Base-by-base conservation (phyloP, 805 yeast species). In the Candida boleticola region DNA sequence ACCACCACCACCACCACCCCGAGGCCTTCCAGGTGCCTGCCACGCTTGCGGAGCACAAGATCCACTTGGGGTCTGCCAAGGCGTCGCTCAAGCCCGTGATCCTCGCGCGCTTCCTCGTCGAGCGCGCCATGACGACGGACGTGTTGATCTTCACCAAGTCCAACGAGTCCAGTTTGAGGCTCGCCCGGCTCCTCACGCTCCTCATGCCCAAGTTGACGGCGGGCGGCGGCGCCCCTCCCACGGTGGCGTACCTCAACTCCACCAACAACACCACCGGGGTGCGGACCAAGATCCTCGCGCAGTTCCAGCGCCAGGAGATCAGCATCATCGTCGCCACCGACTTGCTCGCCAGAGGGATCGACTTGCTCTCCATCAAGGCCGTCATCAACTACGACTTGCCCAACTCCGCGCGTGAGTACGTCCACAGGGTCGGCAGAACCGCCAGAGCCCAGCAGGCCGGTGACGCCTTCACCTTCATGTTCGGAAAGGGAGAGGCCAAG, bases 371-470 rank as follows among this genome's bases (percentile, higher is more conserved):
- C 3, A 78, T 93, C 37, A 73, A 79, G 34, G 77, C 80, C 47
- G 97, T 93, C 10, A 68, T 93, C 39, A 93, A 93, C 63, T 93
- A 93, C 61, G 98, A 93, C 57, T 62, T 89, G 41, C 99, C 99
- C 18, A 73, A 79, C 20, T 85, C 96, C 1, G 76, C 90, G 1
- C 82, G 95, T 49, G 98, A 93, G 53, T 93, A 93, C 52, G 89
- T 93, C 21, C 99, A 93, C 64, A 77, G 99, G 55, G 89, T 89
- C 30, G 99, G 99, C 31, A 82, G 99, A 69, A 90, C 98, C 0
- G 97, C 98, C 1, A 80, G 99, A 66, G 99, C 99, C 2, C 83
- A 85, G 39, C 77, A 81, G 27, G 40, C 50, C 0, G 99, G 99
- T 58, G 66, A 68, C 29, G 96, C 96, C 0, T 77, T 82, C 58